phyloP scores from a whole-genome alignment of 2,329 filamentous ascomycete genomes.

The Diaporthe sp. region DNA sequence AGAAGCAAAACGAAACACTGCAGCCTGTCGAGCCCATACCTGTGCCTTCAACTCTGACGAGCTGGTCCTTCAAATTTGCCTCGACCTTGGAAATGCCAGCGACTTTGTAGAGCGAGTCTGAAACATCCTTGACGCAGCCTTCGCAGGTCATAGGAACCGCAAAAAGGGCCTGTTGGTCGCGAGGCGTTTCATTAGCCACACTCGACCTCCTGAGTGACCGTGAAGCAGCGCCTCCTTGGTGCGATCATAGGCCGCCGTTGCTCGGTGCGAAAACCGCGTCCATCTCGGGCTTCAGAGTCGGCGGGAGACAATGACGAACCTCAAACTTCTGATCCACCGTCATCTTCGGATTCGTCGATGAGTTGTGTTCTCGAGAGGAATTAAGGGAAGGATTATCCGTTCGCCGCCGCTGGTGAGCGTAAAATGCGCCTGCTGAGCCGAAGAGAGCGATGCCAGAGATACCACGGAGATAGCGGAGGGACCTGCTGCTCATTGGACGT shows the following conservation, averaged over 20 bases:
- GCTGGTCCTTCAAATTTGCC: conserved; percentile 84
- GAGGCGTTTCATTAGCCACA: conserved; percentile 40
- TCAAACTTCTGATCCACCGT: conserved; percentile 61
- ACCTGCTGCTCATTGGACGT: conserved; percentile 33
- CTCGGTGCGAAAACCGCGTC: neutral
- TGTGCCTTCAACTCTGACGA: conserved; percentile 88
- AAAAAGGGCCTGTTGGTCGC: conserved; percentile 81
- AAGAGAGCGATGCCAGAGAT: conserved; percentile 44
- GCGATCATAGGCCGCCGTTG: conserved; percentile 18
- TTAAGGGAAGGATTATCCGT: neutral
- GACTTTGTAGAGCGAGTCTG: conserved; percentile 81
- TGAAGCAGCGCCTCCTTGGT: conserved; percentile 8
- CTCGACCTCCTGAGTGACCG: conserved; percentile 26
- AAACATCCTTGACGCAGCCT: conserved; percentile 88
- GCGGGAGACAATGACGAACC: conserved; percentile 49
- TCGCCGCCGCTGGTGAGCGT: conserved; percentile 38
- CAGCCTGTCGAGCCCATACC: conserved; percentile 58
- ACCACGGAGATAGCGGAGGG: conserved; percentile 42
- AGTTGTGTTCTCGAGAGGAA: conserved; percentile 33
- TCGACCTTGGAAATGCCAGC: conserved; percentile 87
- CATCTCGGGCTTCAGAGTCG: neutral
- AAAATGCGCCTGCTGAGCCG: conserved; percentile 46
- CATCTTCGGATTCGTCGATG: conserved; percentile 53
- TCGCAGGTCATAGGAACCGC: conserved; percentile 95
- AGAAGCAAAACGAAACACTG: conserved; percentile 13